Evolutionary conservation across 495 filamentous ascomycete genomes (phyloP), one percentile per base, ranked within the genome.

Genomic region (Hyaloscypha variabilis): DNA sequence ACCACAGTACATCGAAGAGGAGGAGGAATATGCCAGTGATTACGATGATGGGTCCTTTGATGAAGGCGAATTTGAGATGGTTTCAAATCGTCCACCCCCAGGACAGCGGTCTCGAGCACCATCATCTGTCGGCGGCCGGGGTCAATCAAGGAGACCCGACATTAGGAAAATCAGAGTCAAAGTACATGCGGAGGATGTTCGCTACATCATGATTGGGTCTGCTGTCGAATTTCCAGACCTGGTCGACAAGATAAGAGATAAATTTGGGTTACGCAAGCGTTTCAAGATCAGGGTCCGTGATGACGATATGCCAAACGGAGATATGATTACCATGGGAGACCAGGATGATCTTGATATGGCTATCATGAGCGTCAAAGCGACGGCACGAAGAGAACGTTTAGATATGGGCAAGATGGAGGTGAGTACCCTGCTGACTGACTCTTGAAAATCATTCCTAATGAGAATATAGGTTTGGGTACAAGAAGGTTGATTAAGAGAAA

Each of bases 321-420:
- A 97, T 72, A 91, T 97, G 89, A 94, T 99, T 75, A 97, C 93
- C 14, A 88, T 99, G 87, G 92, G 90, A 31, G 95, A 99, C 77
- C 91, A 96, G 77, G 95, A 99, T 72, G 95, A 99, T 82, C 76
- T 97, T 68, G 93, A 97, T 59, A 88, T 97, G 84, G 85, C 90
- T 49, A 83, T 98, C 61, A 80, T 78, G 72, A 79, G 77, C 5
- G 87, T 89, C 31, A 90, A 85, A 74, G 83, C 85, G 62, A 77
- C 78, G 63, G 96, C 92, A 30, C 83, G 81, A 78, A 87, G 86
- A 74, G 91, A 94, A 70, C 84, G 87, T 62, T 78, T 82, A 52
- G 94, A 96, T 65, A 90, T 93, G 81, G 94, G 93, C 31, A 98
- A 97, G 85, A 88, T 98, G 84, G 95, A 98, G 87, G 93, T 98